phyloP scores from a whole-genome alignment of 1,284 basidiomycete species.

The Exobasidium rhododendri region DNA sequence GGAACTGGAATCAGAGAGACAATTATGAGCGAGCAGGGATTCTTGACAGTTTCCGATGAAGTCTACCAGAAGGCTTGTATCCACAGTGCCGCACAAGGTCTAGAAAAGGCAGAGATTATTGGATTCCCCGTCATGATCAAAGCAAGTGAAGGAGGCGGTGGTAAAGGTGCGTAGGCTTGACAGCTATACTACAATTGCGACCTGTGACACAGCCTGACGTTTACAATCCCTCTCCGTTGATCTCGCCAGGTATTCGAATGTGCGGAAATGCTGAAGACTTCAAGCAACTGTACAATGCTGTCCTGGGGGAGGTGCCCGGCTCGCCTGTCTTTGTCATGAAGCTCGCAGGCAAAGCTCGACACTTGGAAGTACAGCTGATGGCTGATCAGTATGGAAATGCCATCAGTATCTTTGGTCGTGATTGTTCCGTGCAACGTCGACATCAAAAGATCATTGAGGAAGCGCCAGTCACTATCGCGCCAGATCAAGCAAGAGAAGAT shows the following conservation, averaged over 20 bases:
- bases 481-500: constrained; percentile 69
- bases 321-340: constrained; percentile 99
- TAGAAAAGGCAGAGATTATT: constrained; percentile 78
- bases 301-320: constrained; percentile 88
- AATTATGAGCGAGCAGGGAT: constrained; percentile 77
- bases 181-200: no score
- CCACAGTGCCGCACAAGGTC: constrained; percentile 80
- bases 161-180: constrained; percentile 77
- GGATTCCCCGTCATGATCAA: constrained; percentile 99
- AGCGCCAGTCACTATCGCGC: constrained; percentile 94
- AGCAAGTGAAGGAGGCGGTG: constrained; percentile 97
- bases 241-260: constrained; percentile 41
- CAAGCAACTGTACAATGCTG: constrained; percentile 89
- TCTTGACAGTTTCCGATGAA: constrained; percentile 87
- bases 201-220: background rate
- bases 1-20: constrained; percentile 92
- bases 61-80: constrained; percentile 89
- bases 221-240: background rate
- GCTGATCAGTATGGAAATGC: constrained; percentile 99
- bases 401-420: constrained; percentile 97
- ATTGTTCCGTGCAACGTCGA: constrained; percentile 98
- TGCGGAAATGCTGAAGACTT: constrained; percentile 67
- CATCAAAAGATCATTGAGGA: constrained; percentile 99
- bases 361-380: constrained; percentile 95
- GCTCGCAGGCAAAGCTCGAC: constrained; percentile 92